Conservation (phyloP, 495 filamentous ascomycete species). For the Tuber indicum region DNA sequence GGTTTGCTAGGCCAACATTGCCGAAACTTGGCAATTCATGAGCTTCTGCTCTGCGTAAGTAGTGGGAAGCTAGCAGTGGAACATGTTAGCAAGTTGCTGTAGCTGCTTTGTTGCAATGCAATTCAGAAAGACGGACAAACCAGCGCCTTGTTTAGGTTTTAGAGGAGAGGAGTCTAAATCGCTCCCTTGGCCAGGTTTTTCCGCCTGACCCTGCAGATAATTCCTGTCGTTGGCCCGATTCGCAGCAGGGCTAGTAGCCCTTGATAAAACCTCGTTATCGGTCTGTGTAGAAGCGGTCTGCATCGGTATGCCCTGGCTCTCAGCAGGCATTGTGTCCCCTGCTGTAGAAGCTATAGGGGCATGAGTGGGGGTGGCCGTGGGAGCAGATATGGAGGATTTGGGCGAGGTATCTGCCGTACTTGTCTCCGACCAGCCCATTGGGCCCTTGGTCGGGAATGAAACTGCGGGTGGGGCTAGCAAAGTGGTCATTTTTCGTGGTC, state of each 20-base stretch:
- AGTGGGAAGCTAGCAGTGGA: constrained; percentile 20
- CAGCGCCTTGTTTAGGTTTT: constrained; percentile 19
- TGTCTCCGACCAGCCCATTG: neutral
- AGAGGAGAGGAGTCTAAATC: neutral
- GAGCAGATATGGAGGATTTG: neutral
- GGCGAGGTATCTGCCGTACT: neutral
- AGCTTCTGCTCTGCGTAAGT: constrained; percentile 25
- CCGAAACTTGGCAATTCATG: constrained; percentile 29
- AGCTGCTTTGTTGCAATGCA: neutral
- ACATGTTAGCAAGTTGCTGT: constrained; percentile 15
- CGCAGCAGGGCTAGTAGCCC: constrained; percentile 9
- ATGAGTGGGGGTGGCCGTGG: neutral
- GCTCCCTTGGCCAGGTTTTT: neutral
- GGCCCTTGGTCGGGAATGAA: neutral
- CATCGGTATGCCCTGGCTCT: constrained; percentile 16
- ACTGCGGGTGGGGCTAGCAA: neutral
- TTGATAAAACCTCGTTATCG: constrained; percentile 8
- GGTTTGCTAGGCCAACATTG: constrained; percentile 25
- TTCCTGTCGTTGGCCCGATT: neutral
- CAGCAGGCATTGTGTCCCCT: neutral
- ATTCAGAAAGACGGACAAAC: constrained; percentile 19
- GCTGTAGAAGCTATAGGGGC: neutral
- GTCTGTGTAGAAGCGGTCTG: constrained; percentile 29
- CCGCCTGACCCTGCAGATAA: neutral
- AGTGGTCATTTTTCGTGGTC: neutral